A percentile compares a stretch with the other conserved stretches of the same genome.
phyloP scores from a whole-genome alignment of 306 rosid genomes.

The Quercus parvula region DNA sequence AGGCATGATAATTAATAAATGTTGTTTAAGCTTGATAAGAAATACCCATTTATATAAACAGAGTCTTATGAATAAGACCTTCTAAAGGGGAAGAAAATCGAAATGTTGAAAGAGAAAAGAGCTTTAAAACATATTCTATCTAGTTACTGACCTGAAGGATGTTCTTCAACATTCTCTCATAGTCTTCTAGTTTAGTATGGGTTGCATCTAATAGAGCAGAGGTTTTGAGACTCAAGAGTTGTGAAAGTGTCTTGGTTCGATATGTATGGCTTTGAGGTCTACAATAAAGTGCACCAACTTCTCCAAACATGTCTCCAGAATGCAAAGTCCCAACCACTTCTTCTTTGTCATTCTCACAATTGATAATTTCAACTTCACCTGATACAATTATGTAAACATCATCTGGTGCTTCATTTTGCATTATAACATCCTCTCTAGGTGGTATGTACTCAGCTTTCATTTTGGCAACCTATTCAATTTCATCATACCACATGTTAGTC shows the following conservation, averaged over 20 bases:
- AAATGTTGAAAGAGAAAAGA: too few species aligned
- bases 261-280: slow-evolving; percentile 64
- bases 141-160: slow-evolving; percentile 54
- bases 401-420: slow-evolving; percentile 72
- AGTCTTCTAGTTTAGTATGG: slow-evolving; percentile 56
- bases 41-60: too few species aligned
- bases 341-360: slow-evolving; percentile 51
- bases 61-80: not conserved
- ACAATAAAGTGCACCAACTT: slow-evolving; percentile 68
- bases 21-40: too few species aligned
- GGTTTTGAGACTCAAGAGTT: slow-evolving; percentile 76
- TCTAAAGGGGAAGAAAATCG: not conserved
- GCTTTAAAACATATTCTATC: not conserved
- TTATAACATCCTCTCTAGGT: slow-evolving; percentile 85
- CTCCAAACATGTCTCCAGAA: slow-evolving; percentile 74
- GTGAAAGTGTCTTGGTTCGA: slow-evolving; percentile 84
- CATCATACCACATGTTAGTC: not conserved
- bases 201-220: slow-evolving; percentile 51
- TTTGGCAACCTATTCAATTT: slow-evolving; percentile 55
- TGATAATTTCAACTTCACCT: slow-evolving; percentile 78
- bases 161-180: slow-evolving; percentile 51
- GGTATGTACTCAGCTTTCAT: slow-evolving; percentile 92
- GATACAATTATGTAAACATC: slow-evolving; percentile 88
- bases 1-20: too few species aligned
- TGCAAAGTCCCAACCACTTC: slow-evolving; percentile 54